Conservation (phyloP, 2,329 filamentous ascomycete species). For the Bipolaris victoriae region DNA sequence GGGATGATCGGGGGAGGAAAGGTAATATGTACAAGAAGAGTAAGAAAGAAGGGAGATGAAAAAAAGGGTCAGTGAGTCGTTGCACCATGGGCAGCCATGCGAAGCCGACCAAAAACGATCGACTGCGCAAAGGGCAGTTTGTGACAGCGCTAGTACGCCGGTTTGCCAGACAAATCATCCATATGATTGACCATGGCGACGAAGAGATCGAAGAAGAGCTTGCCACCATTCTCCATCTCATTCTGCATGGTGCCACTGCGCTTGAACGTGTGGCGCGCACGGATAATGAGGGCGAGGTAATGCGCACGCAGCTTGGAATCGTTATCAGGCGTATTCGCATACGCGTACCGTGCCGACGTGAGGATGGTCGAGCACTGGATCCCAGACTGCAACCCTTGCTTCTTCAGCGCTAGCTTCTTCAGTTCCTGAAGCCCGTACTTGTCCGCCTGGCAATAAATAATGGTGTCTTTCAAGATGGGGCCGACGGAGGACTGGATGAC, state of each 20-base stretch:
- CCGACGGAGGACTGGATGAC: slow-evolving; percentile 67
- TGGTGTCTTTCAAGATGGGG: slow-evolving; percentile 82
- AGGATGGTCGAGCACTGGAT: slow-evolving; percentile 86
- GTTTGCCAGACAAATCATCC: slow-evolving; percentile 43
- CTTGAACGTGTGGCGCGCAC: slow-evolving; percentile 87
- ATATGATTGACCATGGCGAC: slow-evolving; percentile 93
- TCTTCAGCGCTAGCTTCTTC: slow-evolving; percentile 82
- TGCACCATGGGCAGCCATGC: slow-evolving; percentile 15
- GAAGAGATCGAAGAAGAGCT: slow-evolving; percentile 91
- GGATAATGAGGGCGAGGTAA: slow-evolving; percentile 90
- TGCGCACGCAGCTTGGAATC: slow-evolving; percentile 92
- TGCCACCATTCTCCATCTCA: slow-evolving; percentile 88
- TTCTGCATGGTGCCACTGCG: slow-evolving; percentile 93
- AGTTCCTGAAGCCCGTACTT: slow-evolving; percentile 83
- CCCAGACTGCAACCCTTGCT: slow-evolving; percentile 86
- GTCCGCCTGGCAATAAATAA: slow-evolving; percentile 87
- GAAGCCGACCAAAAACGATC: slow-evolving; percentile 13
- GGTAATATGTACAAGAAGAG: slow-evolving; percentile 7
- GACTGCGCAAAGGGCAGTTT: slow-evolving; percentile 12
- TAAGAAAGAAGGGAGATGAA: not conserved
- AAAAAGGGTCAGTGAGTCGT: not conserved
- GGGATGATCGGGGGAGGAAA: too few species aligned
- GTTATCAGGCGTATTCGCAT: slow-evolving; percentile 83
- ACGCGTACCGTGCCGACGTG: slow-evolving; percentile 85
- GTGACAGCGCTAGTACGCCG: slow-evolving; percentile 34